Evolutionary conservation across 2,329 filamentous ascomycete species (phyloP), one percentile per base, ranked within the genome.

Genomic region (Colletotrichum sp.): DNA sequence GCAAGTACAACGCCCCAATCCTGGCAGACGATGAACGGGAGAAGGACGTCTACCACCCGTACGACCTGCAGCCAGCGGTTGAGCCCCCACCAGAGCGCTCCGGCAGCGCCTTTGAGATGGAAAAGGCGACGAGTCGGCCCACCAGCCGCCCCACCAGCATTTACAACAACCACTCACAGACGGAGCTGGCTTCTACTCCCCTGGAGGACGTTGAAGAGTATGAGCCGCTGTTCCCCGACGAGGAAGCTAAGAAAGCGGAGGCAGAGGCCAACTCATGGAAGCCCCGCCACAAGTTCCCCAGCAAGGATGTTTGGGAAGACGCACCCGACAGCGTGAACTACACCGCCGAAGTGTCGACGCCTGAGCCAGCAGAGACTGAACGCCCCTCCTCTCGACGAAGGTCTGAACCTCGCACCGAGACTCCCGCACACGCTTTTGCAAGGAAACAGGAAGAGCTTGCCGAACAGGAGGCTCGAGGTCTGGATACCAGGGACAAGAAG

Each of bases 231-330:
- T 99, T 99, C 85, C 93, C 95, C 0, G 96, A 97, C 72, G 94
- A 96, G 30, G 79, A 82, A 24, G 79, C 80, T 21, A 84, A 86
- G 72, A 83, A 86, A 69, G 83, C 86, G 21, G 82, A 83, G 36
- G 80, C 83, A 10, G 81, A 86, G 52, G 71, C 81, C 63, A 89
- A 89, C 78, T 85, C 89, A 72, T 87, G 87, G 71, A 89, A 92
- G 78, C 87, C 90, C 76, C 91, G 92, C 78, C 93, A 94, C 76
- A 85, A 90, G 77, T 99, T 99, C 85, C 97, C 97, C 2, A 98
- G 96, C 84, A 94, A 96, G 83, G 97, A 99, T 83, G 92, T 99
- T 55, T 99, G 97, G 97, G 97, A 99, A 86, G 98, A 99, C 83
- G 94, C 95, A 0, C 97, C 98, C 6, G 94, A 93, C 81, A 98